These are phyloP conservation scores for Mucor saturninus DNA, from an alignment of 371 early-diverging fungal species.

Conservation along the genomic window DNA sequence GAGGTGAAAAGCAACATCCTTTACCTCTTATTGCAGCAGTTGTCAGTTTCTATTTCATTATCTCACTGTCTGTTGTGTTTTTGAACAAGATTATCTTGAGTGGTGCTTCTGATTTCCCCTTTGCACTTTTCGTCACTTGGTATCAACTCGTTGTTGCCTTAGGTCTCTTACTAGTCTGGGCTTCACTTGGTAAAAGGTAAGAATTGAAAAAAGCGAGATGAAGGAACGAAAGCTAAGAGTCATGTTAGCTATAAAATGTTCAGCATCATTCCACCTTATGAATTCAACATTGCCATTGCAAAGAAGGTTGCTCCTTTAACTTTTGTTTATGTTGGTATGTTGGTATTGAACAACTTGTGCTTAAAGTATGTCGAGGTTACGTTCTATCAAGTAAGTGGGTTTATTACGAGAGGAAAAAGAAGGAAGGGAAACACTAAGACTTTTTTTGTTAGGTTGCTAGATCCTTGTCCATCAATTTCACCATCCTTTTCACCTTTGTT, in stretches of 20 bases:
- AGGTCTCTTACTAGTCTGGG: conserved; percentile 61
- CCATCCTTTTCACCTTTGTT: conserved; percentile 70
- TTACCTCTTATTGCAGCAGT: conserved; percentile 59
- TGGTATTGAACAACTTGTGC: conserved; percentile 74
- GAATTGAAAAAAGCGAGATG: not conserved
- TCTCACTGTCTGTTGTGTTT: conserved; percentile 76
- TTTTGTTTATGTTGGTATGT: conserved; percentile 74
- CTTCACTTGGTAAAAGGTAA: conserved; percentile 67
- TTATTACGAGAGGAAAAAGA: not conserved
- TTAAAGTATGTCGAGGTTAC: conserved; percentile 74
- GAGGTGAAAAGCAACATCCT: conserved; percentile 52
- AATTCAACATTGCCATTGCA: conserved; percentile 62
- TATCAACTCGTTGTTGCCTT: conserved; percentile 73
- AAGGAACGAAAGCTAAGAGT: not conserved
- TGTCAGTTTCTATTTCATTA: conserved; percentile 71
- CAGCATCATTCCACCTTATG: conserved; percentile 74
- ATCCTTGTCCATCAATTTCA: conserved; percentile 75
- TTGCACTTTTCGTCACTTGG: conserved; percentile 73
- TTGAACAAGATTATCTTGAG: conserved; percentile 77
- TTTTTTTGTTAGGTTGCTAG: conserved; percentile 58
- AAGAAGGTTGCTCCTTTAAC: conserved; percentile 68
- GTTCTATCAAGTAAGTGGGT: conserved; percentile 64
- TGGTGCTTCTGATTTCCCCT: conserved; percentile 65
- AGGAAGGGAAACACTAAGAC: not conserved
- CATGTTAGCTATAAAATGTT: conserved; percentile 52